phyloP scores from a whole-genome alignment of 1,139 yeast species.

The Nakaseomyces sp. region DNA sequence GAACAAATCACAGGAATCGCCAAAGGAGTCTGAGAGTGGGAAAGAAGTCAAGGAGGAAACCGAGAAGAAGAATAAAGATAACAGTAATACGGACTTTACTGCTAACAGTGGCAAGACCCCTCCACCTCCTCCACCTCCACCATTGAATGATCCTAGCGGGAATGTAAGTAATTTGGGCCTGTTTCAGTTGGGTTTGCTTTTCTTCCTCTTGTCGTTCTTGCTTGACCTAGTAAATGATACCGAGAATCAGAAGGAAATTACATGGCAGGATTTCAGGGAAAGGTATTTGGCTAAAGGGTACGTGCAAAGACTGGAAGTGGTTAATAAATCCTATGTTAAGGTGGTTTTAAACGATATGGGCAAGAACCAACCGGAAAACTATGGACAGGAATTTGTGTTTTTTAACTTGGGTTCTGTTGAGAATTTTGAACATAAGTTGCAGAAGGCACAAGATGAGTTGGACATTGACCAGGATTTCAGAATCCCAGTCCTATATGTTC shows the following conservation, averaged over 20 bases:
- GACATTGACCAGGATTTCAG: slow-evolving; percentile 51
- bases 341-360: slow-evolving; percentile 60
- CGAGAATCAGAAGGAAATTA: slow-evolving; percentile 32
- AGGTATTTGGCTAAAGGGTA: slow-evolving; percentile 54
- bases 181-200: slow-evolving; percentile 29
- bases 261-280: slow-evolving; percentile 61
- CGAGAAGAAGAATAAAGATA: neutral
- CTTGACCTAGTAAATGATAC: slow-evolving; percentile 25
- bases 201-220: slow-evolving; percentile 28
- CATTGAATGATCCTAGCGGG: slow-evolving; percentile 27
- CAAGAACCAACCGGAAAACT: slow-evolving; percentile 36
- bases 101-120: neutral
- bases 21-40: neutral
- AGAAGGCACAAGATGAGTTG: slow-evolving; percentile 51
- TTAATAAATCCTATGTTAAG: slow-evolving; percentile 56
- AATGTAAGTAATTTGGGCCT: slow-evolving; percentile 29
- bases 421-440: slow-evolving; percentile 60
- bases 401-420: slow-evolving; percentile 71
- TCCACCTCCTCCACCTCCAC: slow-evolving; percentile 8
- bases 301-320: slow-evolving; percentile 58
- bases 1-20: neutral
- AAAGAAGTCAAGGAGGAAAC: neutral
- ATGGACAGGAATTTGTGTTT: slow-evolving; percentile 40
- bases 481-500: slow-evolving; percentile 56
- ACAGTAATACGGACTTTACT: neutral